These are phyloP conservation scores for Cucumis sativus DNA, from an alignment of 306 rosid genomes.

Conservation along the genomic window DNA sequence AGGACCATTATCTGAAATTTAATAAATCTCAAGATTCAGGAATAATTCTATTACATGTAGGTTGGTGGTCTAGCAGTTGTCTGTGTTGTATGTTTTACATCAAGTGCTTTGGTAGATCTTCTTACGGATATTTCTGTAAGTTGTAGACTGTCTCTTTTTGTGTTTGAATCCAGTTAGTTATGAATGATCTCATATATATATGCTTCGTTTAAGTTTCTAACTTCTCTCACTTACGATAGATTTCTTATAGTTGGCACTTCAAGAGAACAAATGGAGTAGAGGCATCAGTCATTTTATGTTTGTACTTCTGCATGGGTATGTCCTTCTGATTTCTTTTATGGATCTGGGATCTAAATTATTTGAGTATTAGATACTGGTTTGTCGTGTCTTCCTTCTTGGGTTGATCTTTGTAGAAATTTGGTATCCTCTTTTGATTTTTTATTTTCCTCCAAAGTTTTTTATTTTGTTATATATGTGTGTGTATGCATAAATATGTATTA, in stretches of 20 bases:
- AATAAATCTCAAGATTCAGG: background rate
- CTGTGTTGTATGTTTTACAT: conserved; percentile 40
- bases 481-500: too few relatives aligned
- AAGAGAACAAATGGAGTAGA: conserved; percentile 30
- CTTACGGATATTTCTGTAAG: conserved; percentile 54
- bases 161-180: background rate
- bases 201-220: conserved; percentile 14
- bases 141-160: background rate
- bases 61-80: conserved; percentile 50
- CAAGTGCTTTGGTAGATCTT: conserved; percentile 50
- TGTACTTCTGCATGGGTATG: conserved; percentile 51
- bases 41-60: conserved; percentile 20
- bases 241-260: conserved; percentile 42
- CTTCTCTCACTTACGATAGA: conserved; percentile 25
- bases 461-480: too few relatives aligned
- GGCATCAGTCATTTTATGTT: conserved; percentile 26
- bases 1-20: background rate
- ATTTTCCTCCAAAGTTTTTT: too few relatives aligned
- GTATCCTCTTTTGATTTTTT: too few relatives aligned
- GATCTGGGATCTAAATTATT: background rate
- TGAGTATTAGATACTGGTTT: background rate
- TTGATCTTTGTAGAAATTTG: too few relatives aligned
- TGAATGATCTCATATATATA: background rate
- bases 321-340: background rate
- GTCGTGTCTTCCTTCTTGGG: background rate